Evolutionary conservation across 2,329 filamentous ascomycete genomes (phyloP).

Genomic region (Trichoderma breve): DNA sequence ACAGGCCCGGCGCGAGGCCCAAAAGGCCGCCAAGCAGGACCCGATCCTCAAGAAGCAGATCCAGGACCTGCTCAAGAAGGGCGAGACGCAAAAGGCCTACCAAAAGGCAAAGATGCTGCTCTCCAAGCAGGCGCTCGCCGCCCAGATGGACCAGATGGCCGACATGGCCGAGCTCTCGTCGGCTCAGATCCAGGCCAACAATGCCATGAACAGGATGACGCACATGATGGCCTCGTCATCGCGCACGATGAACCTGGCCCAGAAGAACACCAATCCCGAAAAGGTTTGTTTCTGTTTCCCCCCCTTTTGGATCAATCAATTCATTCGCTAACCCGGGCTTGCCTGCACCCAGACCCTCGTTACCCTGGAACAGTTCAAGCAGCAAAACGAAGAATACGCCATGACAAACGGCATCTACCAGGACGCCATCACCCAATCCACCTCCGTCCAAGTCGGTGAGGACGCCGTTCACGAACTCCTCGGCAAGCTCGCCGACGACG

Average conservation of each 20-base stretch:
- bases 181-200: slow-evolving; percentile 63
- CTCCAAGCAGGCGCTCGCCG: slow-evolving; percentile 59
- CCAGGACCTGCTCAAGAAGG: slow-evolving; percentile 60
- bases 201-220: slow-evolving; percentile 64
- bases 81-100: slow-evolving; percentile 61
- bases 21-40: slow-evolving; percentile 61
- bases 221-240: slow-evolving; percentile 61
- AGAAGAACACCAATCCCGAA: slow-evolving; percentile 59
- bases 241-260: slow-evolving; percentile 56
- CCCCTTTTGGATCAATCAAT: background rate
- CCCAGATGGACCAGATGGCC: slow-evolving; percentile 63
- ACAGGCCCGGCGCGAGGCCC: slow-evolving; percentile 59
- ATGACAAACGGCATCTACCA: slow-evolving; percentile 75
- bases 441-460: slow-evolving; percentile 68
- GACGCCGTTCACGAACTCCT: slow-evolving; percentile 86
- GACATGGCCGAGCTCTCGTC: slow-evolving; percentile 62
- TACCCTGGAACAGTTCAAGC: slow-evolving; percentile 60
- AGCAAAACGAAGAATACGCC: slow-evolving; percentile 63
- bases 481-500: slow-evolving; percentile 82
- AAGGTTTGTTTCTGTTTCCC: slow-evolving; percentile 37
- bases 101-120: slow-evolving; percentile 63
- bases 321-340: background rate
- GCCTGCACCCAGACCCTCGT: slow-evolving; percentile 46
- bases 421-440: slow-evolving; percentile 77
- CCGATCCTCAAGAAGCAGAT: slow-evolving; percentile 62